Evolutionary conservation across 179 eudicot species (phyloP).

Genomic region (Carnegiea gigantea): DNA sequence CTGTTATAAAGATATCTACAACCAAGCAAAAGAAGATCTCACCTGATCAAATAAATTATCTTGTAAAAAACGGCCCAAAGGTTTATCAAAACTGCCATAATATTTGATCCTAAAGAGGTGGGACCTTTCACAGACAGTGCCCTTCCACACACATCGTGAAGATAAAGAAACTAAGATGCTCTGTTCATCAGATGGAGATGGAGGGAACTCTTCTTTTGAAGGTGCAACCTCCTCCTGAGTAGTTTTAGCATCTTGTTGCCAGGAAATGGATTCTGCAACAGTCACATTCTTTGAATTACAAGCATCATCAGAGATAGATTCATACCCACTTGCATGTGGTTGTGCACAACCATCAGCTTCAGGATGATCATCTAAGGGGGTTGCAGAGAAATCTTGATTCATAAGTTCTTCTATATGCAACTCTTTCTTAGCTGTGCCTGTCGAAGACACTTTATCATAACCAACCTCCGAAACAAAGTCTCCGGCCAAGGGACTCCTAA

Average conservation of each 20-base stretch:
- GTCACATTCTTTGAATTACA: slow-evolving; percentile 23
- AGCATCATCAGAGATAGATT: slow-evolving; percentile 23
- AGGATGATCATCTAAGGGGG: slow-evolving; percentile 19
- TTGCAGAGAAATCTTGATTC: background rate
- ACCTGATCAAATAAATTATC: slow-evolving; percentile 96
- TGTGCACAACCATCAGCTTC: slow-evolving; percentile 27
- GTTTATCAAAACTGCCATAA: slow-evolving; percentile 89
- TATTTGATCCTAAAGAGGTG: slow-evolving; percentile 95
- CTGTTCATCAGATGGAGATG: slow-evolving; percentile 82
- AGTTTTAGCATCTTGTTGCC: slow-evolving; percentile 43
- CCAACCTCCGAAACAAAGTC: background rate
- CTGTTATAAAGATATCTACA: background rate
- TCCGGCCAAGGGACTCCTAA: background rate
- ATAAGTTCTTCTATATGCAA: background rate
- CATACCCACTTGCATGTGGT: slow-evolving; percentile 17
- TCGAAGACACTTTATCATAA: background rate
- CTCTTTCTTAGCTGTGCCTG: background rate
- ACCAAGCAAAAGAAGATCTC: background rate
- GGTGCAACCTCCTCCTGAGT: slow-evolving; percentile 38
- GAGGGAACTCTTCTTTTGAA: slow-evolving; percentile 77
- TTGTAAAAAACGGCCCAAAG: slow-evolving; percentile 89
- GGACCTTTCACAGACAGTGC: slow-evolving; percentile 94
- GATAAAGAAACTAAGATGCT: slow-evolving; percentile 93
- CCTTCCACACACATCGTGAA: slow-evolving; percentile 96
- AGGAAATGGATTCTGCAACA: slow-evolving; percentile 25